Conservation (phyloP, 805 yeast genomes). For the Schwanniomyces polymorphus region DNA sequence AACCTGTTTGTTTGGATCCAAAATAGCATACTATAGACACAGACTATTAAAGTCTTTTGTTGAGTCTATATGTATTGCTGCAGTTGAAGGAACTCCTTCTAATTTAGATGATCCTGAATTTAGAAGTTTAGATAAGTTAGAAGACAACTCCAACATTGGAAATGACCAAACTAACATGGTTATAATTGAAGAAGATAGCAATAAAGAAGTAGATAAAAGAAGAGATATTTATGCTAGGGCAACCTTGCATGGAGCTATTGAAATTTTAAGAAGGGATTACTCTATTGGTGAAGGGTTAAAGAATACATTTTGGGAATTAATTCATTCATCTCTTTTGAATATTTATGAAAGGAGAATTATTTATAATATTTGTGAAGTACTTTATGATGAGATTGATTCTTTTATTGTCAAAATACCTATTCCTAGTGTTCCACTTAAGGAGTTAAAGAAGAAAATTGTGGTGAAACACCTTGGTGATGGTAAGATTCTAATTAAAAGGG, state of each 20-base stretch:
- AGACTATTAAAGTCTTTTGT: slow-evolving; percentile 49
- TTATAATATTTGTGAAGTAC: slow-evolving; percentile 63
- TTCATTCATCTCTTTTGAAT: slow-evolving; percentile 62
- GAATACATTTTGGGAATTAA: slow-evolving; percentile 62
- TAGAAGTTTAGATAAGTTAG: slow-evolving; percentile 29
- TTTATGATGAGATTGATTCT: slow-evolving; percentile 62
- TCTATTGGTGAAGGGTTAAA: slow-evolving; percentile 58
- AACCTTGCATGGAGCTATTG: slow-evolving; percentile 64
- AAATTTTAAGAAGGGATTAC: slow-evolving; percentile 60
- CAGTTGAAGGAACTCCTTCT: slow-evolving; percentile 59
- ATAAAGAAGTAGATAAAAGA: slow-evolving; percentile 47
- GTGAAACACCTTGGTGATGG: slow-evolving; percentile 57
- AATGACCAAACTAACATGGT: slow-evolving; percentile 42
- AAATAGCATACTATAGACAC: slow-evolving; percentile 50
- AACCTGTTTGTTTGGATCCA: slow-evolving; percentile 52
- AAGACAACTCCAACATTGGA: slow-evolving; percentile 19
- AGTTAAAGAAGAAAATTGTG: slow-evolving; percentile 54
- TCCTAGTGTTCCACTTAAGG: slow-evolving; percentile 56
- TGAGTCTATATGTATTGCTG: slow-evolving; percentile 62
- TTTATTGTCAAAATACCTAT: slow-evolving; percentile 61
- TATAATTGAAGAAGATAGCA: slow-evolving; percentile 55
- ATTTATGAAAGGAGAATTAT: slow-evolving; percentile 60
- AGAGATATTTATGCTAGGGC: slow-evolving; percentile 67
- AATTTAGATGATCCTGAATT: slow-evolving; percentile 68
- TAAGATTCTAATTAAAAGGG: slow-evolving; percentile 58